Percentiles rank a stretch among this genome's conserved stretches.
Evolutionary conservation across 2,329 filamentous ascomycete genomes (phyloP).

Genomic region (Aplosporella prunicola): DNA sequence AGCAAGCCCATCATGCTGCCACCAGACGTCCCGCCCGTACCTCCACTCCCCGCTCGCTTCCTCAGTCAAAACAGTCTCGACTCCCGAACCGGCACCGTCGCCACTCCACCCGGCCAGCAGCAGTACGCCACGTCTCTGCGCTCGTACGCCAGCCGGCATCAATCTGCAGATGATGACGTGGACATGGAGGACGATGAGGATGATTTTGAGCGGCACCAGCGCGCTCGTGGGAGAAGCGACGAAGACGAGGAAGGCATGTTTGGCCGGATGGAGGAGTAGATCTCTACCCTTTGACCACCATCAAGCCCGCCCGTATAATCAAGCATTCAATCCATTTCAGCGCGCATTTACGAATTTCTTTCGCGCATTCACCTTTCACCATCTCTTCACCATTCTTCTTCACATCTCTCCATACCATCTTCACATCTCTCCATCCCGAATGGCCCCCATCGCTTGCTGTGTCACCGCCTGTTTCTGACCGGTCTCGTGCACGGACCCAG

Average conservation of each 20-base stretch:
- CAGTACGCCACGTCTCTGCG: slow-evolving; percentile 14
- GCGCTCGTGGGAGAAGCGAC: slow-evolving; percentile 54
- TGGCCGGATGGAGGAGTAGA: slow-evolving; percentile 78
- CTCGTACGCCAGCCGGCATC: slow-evolving; percentile 14
- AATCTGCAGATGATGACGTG: slow-evolving; percentile 27
- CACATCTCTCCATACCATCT: too few relatives aligned
- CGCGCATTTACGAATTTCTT: background rate
- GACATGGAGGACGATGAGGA: slow-evolving; percentile 54
- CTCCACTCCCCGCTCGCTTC: slow-evolving; percentile 74
- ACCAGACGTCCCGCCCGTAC: slow-evolving; percentile 74
- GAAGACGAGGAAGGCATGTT: slow-evolving; percentile 96
- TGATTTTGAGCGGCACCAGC: slow-evolving; percentile 41
- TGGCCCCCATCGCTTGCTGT: too few relatives aligned
- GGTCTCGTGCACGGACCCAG: too few relatives aligned
- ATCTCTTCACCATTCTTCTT: too few relatives aligned
- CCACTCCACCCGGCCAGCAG: slow-evolving; percentile 32
- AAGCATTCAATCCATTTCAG: too few relatives aligned
- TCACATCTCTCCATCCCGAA: too few relatives aligned
- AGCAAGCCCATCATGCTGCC: slow-evolving; percentile 54
- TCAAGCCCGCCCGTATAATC: too few relatives aligned
- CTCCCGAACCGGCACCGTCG: slow-evolving; percentile 49
- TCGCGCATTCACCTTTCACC: background rate
- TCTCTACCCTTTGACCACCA: too few relatives aligned
- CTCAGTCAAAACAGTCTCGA: slow-evolving; percentile 49
- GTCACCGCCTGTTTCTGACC: too few relatives aligned